phyloP scores from a whole-genome alignment of 257 asterid genomes.

The Solanum habrochaites region DNA sequence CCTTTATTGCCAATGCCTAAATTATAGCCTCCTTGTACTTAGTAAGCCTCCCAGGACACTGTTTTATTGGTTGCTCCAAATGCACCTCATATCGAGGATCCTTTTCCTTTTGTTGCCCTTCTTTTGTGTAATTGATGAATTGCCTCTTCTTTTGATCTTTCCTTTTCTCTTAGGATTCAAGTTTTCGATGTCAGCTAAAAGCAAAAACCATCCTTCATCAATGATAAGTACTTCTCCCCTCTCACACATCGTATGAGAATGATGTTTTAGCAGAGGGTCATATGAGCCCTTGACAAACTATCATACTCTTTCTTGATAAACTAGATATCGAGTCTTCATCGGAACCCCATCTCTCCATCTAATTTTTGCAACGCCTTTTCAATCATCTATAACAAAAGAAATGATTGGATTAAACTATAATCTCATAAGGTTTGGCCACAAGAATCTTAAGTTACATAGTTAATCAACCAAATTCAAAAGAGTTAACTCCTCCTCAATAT shows the following conservation, averaged over 20 bases:
- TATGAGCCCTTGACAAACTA: constrained; percentile 36
- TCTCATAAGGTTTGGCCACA: neutral
- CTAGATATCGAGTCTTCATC: neutral
- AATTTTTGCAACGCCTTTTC: neutral
- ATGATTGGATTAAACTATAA: too few species aligned
- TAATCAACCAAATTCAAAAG: neutral
- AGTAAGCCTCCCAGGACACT: neutral
- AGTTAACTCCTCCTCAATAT: neutral
- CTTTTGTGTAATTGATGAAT: neutral
- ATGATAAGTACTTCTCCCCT: neutral
- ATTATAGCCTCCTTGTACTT: neutral
- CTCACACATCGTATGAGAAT: neutral
- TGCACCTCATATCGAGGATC: neutral
- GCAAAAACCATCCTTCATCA: neutral
- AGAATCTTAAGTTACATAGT: neutral
- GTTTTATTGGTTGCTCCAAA: neutral
- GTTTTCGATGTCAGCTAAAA: neutral
- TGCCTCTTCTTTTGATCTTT: neutral
- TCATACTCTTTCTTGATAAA: neutral
- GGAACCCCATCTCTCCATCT: neutral
- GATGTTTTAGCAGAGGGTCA: constrained; percentile 23
- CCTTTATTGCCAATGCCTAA: neutral
- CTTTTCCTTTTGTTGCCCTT: neutral
- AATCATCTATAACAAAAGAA: neutral
- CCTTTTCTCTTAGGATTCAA: neutral